Evolutionary conservation across 768 basidiomycete species (phyloP).

Genomic region (Suillus weaverae): DNA sequence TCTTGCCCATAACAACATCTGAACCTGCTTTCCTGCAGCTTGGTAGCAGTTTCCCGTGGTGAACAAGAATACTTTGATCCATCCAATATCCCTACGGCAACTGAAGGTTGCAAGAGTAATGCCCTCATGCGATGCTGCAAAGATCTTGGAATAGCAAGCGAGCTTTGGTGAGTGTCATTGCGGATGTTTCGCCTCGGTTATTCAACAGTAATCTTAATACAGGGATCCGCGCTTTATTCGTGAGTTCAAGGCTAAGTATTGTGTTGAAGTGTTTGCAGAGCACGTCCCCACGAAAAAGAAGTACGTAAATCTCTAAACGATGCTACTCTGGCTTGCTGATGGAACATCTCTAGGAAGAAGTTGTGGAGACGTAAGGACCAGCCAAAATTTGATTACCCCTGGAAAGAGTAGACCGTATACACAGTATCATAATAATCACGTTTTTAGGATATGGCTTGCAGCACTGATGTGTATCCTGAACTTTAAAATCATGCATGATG

Average conservation of each 20-base stretch:
- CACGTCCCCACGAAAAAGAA: constrained; percentile 87
- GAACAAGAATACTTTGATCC: constrained; percentile 98
- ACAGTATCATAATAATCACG: not conserved
- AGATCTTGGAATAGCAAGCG: constrained; percentile 93
- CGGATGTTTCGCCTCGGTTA: not conserved
- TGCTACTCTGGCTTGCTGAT: constrained; percentile 9
- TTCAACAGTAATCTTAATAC: constrained; percentile 4
- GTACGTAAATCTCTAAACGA: constrained; percentile 46
- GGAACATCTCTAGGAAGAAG: constrained; percentile 64
- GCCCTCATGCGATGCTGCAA: constrained; percentile 98
- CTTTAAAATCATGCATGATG: too few species aligned
- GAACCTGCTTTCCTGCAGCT: constrained; percentile 39
- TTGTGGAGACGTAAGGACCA: constrained; percentile 88
- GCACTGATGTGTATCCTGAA: too few species aligned
- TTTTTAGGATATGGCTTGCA: not conserved
- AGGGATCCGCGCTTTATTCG: constrained; percentile 98
- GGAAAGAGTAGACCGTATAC: constrained; percentile 56
- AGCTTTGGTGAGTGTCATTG: constrained; percentile 71
- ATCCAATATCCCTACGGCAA: constrained; percentile 86
- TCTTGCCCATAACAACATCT: constrained; percentile 1
- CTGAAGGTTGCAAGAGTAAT: constrained; percentile 94
- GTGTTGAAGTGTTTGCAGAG: constrained; percentile 84
- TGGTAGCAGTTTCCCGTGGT: constrained; percentile 89
- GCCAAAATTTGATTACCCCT: constrained; percentile 85
- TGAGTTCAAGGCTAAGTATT: constrained; percentile 83